Conservation (phyloP, 192 early-diverging fungal species). For the Ramicandelaber brevisporus region DNA sequence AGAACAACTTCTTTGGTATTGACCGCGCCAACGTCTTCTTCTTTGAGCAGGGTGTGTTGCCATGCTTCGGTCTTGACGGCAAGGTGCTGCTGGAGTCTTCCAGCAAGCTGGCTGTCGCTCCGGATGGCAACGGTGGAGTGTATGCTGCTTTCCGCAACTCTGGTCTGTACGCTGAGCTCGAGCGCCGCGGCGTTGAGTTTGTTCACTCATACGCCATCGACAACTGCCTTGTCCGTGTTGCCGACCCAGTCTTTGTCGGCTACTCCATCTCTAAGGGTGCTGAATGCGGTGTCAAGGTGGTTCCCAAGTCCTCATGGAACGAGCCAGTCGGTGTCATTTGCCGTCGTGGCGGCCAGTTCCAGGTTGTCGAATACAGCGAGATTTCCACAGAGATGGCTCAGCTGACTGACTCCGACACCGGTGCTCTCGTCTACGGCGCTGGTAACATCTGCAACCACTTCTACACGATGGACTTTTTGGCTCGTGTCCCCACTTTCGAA, state of each 20-base stretch:
- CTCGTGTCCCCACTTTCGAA: constrained; percentile 58
- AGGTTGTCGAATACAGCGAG: constrained; percentile 94
- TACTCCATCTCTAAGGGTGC: constrained; percentile 72
- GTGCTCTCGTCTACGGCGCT: constrained; percentile 60
- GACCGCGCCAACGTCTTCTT: constrained; percentile 63
- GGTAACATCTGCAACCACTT: constrained; percentile 99
- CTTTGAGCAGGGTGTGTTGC: constrained; percentile 89
- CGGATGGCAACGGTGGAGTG: constrained; percentile 84
- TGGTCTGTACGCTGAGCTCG: constrained; percentile 58
- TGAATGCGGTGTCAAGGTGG: constrained; percentile 86
- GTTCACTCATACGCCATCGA: constrained; percentile 94
- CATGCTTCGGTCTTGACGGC: constrained; percentile 77
- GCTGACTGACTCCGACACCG: constrained; percentile 27
- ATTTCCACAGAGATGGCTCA: constrained; percentile 53
- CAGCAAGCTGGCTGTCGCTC: constrained; percentile 48
- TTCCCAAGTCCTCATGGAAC: constrained; percentile 60
- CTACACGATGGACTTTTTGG: constrained; percentile 76
- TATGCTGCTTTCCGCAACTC: constrained; percentile 74
- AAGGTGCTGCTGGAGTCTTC: constrained; percentile 77
- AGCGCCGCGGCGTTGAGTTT: constrained; percentile 57
- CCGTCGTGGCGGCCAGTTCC: constrained; percentile 49
- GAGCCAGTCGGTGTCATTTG: constrained; percentile 95
- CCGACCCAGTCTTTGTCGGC: constrained; percentile 87
- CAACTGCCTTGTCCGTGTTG: constrained; percentile 90
- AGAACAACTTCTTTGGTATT: constrained; percentile 74